These are phyloP conservation scores for Amphirosellinia nigrospora DNA, from an alignment of 495 filamentous ascomycete genomes.

Conservation along the genomic window DNA sequence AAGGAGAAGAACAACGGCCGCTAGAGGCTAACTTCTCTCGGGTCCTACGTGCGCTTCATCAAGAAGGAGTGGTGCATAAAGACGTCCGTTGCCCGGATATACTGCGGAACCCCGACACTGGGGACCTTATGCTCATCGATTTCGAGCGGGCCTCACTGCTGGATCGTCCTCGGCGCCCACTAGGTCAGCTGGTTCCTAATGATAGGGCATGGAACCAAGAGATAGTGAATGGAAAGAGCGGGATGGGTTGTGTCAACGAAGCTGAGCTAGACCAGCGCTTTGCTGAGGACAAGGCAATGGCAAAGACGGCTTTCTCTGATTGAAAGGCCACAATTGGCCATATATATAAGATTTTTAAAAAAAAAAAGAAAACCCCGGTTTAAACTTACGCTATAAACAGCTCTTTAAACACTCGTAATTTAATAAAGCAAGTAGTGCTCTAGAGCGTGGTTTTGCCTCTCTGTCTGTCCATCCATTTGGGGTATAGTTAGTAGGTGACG, in stretches of 20 bases:
- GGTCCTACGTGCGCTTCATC: slow-evolving; percentile 34
- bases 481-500: too few relatives aligned
- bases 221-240: neutral
- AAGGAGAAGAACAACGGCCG: slow-evolving; percentile 12
- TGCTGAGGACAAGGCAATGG: neutral
- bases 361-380: too few relatives aligned
- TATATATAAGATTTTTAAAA: too few relatives aligned
- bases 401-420: too few relatives aligned
- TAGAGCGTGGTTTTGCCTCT: too few relatives aligned
- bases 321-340: neutral
- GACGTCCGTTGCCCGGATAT: slow-evolving; percentile 32
- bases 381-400: too few relatives aligned
- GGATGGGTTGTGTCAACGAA: neutral
- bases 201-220: slow-evolving; percentile 12
- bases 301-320: neutral
- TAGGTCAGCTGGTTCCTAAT: slow-evolving; percentile 16
- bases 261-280: neutral
- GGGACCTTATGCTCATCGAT: slow-evolving; percentile 33
- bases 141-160: slow-evolving; percentile 32
- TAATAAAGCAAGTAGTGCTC: too few relatives aligned
- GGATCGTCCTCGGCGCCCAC: slow-evolving; percentile 10
- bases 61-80: slow-evolving; percentile 28
- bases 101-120: slow-evolving; percentile 26
- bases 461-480: too few relatives aligned
- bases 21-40: neutral